Percentiles rank a stretch among this genome's conserved stretches.
Evolutionary conservation across 805 yeast species (phyloP).

Genomic region (Monosporozyma solicola): DNA sequence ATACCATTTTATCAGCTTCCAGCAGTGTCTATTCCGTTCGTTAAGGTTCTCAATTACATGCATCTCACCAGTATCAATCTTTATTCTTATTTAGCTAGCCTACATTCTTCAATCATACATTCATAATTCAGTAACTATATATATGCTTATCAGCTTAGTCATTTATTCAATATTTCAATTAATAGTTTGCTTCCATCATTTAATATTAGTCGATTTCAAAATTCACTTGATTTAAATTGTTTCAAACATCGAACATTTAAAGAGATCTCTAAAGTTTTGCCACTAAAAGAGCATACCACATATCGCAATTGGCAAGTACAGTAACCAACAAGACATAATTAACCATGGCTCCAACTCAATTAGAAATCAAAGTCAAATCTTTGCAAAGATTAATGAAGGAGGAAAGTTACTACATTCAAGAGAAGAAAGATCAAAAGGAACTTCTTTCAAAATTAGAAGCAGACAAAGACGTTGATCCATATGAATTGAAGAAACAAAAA

Average conservation of each 20-base stretch:
- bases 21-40: constrained; percentile 1
- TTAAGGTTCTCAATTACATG: neutral
- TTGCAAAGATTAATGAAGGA: constrained; percentile 63
- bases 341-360: constrained; percentile 56
- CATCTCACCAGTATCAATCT: neutral
- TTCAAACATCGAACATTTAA: neutral
- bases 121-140: neutral
- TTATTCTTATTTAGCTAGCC: neutral
- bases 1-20: neutral
- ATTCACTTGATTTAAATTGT: neutral
- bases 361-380: constrained; percentile 66
- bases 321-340: neutral
- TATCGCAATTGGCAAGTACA: neutral
- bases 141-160: neutral
- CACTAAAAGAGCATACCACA: neutral
- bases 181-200: no score
- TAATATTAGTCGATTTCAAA: neutral
- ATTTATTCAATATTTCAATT: neutral
- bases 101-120: neutral
- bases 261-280: neutral
- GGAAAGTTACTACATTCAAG: constrained; percentile 49
- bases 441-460: constrained; percentile 40
- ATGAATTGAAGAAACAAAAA: constrained; percentile 50
- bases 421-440: constrained; percentile 44
- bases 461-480: constrained; percentile 43